These are phyloP conservation scores for Leccinum subspadiceum DNA, from an alignment of 1,284 basidiomycete genomes.

Conservation along the genomic window DNA sequence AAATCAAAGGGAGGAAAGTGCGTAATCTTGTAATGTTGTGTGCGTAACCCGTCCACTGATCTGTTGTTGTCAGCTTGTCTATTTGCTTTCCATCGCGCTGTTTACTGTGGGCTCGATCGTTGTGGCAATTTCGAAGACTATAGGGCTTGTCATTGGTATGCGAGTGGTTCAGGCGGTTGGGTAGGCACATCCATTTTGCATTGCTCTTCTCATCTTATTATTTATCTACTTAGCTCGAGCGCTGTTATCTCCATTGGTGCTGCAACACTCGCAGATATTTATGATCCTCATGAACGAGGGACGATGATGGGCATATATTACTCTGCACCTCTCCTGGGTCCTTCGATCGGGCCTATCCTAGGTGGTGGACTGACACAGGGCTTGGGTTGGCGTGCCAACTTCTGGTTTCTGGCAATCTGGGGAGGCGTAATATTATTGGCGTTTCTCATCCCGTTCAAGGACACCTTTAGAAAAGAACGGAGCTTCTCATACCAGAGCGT, in stretches of 20 bases:
- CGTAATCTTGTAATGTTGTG: not conserved
- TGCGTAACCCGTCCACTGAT: not conserved
- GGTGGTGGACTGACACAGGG: slow-evolving; percentile 70
- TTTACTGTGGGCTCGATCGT: slow-evolving; percentile 65
- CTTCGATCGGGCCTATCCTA: slow-evolving; percentile 67
- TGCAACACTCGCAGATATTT: slow-evolving; percentile 81
- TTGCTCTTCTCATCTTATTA: not conserved
- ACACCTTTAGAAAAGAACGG: slow-evolving; percentile 79
- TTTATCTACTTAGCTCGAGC: slow-evolving; percentile 50
- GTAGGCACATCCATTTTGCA: slow-evolving; percentile 33
- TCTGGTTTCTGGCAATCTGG: slow-evolving; percentile 79
- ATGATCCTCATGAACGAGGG: slow-evolving; percentile 76
- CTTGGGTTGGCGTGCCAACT: slow-evolving; percentile 76
- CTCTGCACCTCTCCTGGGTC: slow-evolving; percentile 58
- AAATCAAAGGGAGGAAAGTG: slow-evolving; percentile 80
- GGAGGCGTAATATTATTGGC: slow-evolving; percentile 54
- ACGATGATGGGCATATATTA: slow-evolving; percentile 83
- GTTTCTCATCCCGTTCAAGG: slow-evolving; percentile 72
- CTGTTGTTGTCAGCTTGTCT: slow-evolving; percentile 50
- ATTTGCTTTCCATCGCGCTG: slow-evolving; percentile 59
- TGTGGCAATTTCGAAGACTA: slow-evolving; percentile 61
- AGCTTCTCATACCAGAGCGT: slow-evolving; percentile 62
- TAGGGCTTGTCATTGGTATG: slow-evolving; percentile 72
- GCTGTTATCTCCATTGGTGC: slow-evolving; percentile 79
- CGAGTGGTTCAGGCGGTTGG: slow-evolving; percentile 66